phyloP scores from a whole-genome alignment of 2,329 filamentous ascomycete species.

The Colletotrichum sansevieriae region DNA sequence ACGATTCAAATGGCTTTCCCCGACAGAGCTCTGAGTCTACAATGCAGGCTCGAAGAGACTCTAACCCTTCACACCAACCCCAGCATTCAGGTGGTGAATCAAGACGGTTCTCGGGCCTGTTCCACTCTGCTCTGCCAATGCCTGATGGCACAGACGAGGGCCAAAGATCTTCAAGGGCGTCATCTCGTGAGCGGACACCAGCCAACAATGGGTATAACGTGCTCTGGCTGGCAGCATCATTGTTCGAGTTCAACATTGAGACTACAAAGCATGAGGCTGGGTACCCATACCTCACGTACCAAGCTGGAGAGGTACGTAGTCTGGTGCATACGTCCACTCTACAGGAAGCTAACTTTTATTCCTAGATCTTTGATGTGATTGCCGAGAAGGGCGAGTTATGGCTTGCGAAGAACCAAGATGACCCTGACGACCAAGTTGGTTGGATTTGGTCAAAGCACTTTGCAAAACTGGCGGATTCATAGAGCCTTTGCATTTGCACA shows the following conservation, averaged over 20 bases:
- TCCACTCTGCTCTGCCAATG: constrained; percentile 88
- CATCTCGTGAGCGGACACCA: constrained; percentile 69
- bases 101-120: constrained; percentile 79
- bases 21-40: constrained; percentile 66
- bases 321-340: neutral
- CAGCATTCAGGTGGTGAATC: constrained; percentile 58
- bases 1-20: constrained; percentile 64
- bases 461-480: constrained; percentile 72
- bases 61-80: constrained; percentile 66
- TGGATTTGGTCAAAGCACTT: constrained; percentile 99
- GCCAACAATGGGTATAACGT: constrained; percentile 74
- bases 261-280: constrained; percentile 92
- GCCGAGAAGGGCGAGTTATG: constrained; percentile 97
- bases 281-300: constrained; percentile 96
- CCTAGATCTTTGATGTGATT: constrained; percentile 87
- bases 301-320: constrained; percentile 82
- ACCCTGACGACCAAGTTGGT: constrained; percentile 81
- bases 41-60: constrained; percentile 63
- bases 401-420: constrained; percentile 98
- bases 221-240: constrained; percentile 90
- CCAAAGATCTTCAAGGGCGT: constrained; percentile 68
- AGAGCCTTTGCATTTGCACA: constrained; percentile 36
- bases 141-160: constrained; percentile 73
- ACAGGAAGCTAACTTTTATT: constrained; percentile 28
- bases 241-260: constrained; percentile 98